Base-by-base conservation (phyloP, 164 flowering plant genomes). In the Vitis amurensis region DNA sequence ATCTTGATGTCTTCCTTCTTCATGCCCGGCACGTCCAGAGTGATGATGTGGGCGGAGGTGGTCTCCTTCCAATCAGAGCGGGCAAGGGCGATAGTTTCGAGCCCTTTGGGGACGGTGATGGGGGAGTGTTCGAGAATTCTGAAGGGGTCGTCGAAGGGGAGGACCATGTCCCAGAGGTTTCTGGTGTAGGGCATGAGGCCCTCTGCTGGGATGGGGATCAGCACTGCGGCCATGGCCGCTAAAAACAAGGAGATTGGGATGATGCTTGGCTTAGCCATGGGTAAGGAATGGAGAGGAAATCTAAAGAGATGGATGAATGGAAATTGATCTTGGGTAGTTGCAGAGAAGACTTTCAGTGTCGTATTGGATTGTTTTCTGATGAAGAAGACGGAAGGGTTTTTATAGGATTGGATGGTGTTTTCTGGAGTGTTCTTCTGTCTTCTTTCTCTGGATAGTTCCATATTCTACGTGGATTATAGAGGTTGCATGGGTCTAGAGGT, bases 1-100 rank as follows among this genome's bases (percentile, higher is more conserved):
- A 86, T 82, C 76, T 83, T 84, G 2, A 86, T n/a, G 37, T 86
- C 89, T 9, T 79, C 84, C 60, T 72, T 86, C 71, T 76, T 77
- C 60, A 81, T 67, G 59, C 89, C 89, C 2, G 80, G 80, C 37
- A 86, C 68, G 63, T 86, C 89, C 16, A 86, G 59, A 1, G 71
- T 12, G 67, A 83, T 75, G 16, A 86, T 29, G 61, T 84, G 89
- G 16, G 76, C 68, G 0, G 52, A 23, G 1, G 79, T 48, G 4
- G 83, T 82, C 66, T 86, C 89, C 62, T 82, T 84, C 89, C 87
- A 86, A 64, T 86, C 87, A 0, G 81, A 83, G 1, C 82, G 72
- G 2, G 86, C 86, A 11, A 82, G 68, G 37, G 85, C 82, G 9
- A 79, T 11, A 1, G 72, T 48, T 1, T 79, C 83, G 0, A 60